Evolutionary conservation across 768 basidiomycete species (phyloP).

Genomic region (Hygrophorus pudorinus): DNA sequence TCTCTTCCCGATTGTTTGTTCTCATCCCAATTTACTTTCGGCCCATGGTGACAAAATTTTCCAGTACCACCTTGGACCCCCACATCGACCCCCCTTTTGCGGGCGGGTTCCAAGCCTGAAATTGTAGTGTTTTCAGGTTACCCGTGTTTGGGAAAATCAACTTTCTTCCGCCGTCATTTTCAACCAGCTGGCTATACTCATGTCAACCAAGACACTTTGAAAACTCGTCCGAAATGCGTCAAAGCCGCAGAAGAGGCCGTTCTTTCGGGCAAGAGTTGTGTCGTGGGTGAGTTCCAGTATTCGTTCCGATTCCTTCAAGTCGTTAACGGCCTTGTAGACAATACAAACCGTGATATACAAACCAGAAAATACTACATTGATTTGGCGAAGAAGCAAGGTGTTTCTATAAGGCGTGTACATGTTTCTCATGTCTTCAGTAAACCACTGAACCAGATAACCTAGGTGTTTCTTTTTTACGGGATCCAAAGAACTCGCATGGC

Average conservation of each 20-base stretch:
- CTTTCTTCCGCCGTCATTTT: slow-evolving; percentile 70
- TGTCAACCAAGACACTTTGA: slow-evolving; percentile 80
- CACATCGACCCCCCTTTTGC: slow-evolving; percentile 39
- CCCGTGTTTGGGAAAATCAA: slow-evolving; percentile 66
- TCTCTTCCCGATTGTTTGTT: slow-evolving; percentile 26
- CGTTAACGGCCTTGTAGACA: slow-evolving; percentile 42
- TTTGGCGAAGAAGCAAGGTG: slow-evolving; percentile 44
- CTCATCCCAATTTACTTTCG: not conserved
- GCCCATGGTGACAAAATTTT: slow-evolving; percentile 3
- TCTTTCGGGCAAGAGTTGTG: slow-evolving; percentile 49
- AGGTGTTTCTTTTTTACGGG: slow-evolving; percentile 74
- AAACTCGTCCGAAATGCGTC: slow-evolving; percentile 67
- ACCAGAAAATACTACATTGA: slow-evolving; percentile 69
- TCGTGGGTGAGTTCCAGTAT: slow-evolving; percentile 53
- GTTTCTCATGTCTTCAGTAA: not conserved
- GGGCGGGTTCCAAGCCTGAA: slow-evolving; percentile 26
- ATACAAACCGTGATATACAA: slow-evolving; percentile 72
- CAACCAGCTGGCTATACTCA: slow-evolving; percentile 59
- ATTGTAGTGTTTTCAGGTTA: slow-evolving; percentile 43
- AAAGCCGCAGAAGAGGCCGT: slow-evolving; percentile 50
- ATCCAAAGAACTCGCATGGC: slow-evolving; percentile 77
- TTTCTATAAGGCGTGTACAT: slow-evolving; percentile 45
- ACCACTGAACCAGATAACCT: not conserved
- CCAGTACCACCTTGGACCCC: slow-evolving; percentile 43
- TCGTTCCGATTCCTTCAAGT: not conserved